phyloP scores from a whole-genome alignment of 2,329 filamentous ascomycete species.

The Pezicula rhizophila region DNA sequence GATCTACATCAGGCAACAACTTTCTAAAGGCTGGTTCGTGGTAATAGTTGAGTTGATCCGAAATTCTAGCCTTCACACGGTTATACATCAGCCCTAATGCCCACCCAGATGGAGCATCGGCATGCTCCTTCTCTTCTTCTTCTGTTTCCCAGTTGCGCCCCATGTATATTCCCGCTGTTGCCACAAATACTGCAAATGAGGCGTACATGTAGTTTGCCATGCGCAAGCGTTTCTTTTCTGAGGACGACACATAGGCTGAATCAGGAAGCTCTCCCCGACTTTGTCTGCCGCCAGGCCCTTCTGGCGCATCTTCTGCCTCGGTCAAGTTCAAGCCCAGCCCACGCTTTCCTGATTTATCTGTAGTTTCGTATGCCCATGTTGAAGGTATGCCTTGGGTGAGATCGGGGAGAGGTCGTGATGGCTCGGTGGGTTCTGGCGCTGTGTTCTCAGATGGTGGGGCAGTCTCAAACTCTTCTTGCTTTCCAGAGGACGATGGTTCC shows the following conservation, averaged over 20 bases:
- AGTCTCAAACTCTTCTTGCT: conserved; percentile 28
- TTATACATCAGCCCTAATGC: conserved; percentile 69
- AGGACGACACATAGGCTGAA: conserved; percentile 83
- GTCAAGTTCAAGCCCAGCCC: conserved; percentile 40
- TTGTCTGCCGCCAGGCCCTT: conserved; percentile 41
- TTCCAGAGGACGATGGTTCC: conserved; percentile 13
- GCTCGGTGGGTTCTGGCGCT: conserved; percentile 24
- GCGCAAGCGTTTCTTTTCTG: conserved; percentile 72
- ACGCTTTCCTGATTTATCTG: conserved; percentile 29
- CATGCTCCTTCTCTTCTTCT: conserved; percentile 63
- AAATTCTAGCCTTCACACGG: conserved; percentile 68
- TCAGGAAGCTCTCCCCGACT: conserved; percentile 64
- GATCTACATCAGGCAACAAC: conserved; percentile 77
- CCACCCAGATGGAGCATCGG: conserved; percentile 77
- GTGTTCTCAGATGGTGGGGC: conserved; percentile 29
- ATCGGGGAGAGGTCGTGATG: conserved; percentile 69
- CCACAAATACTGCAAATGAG: conserved; percentile 49
- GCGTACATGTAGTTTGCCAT: conserved; percentile 72
- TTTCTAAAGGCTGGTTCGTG: conserved; percentile 94
- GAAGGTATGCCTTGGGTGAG: conserved; percentile 93
- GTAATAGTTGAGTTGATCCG: conserved; percentile 81
- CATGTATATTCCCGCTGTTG: conserved; percentile 55
- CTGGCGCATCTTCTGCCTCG: conserved; percentile 38
- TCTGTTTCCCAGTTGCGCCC: conserved; percentile 80
- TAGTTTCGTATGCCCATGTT: conserved; percentile 73